Conservation (phyloP, 208 protist species). For the Acanthamoeba lenticulata region DNA sequence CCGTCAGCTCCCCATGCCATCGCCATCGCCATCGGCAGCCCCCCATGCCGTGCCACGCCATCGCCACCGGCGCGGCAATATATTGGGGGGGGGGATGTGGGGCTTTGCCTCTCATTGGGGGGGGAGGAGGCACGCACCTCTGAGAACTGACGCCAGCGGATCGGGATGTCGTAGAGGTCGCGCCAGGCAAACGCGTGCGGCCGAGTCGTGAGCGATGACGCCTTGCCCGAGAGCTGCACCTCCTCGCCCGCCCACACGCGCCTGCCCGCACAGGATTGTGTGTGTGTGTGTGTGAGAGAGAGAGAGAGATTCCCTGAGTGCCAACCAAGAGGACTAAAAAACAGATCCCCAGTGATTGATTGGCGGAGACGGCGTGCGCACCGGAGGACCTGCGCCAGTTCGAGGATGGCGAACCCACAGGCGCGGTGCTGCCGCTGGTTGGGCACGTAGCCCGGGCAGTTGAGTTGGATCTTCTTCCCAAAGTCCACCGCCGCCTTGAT, state of each 20-base stretch:
- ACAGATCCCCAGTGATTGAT: not conserved
- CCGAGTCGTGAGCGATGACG: not conserved
- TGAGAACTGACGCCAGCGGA: conserved; percentile 83
- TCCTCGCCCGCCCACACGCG: conserved; percentile 14
- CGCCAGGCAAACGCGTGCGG: conserved; percentile 78
- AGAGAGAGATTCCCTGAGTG: too few relatives aligned
- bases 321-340: conserved; percentile 31
- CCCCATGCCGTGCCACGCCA: too few relatives aligned
- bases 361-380: not conserved
- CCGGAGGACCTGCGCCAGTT: conserved; percentile 77
- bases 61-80: too few relatives aligned
- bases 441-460: conserved; percentile 79
- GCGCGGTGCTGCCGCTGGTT: conserved; percentile 80
- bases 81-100: too few relatives aligned
- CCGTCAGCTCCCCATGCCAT: not conserved
- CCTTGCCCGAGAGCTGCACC: not conserved
- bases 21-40: too few relatives aligned
- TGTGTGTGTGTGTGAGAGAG: not conserved
- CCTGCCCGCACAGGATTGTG: not conserved
- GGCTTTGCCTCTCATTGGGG: not conserved
- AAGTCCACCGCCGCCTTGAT: not conserved
- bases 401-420: conserved; percentile 77
- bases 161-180: conserved; percentile 81
- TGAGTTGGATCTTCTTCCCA: conserved; percentile 70
- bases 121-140: conserved; percentile 52